Base-by-base conservation (phyloP, 2,329 filamentous ascomycete species). In the Arthrocladium fulminans region DNA sequence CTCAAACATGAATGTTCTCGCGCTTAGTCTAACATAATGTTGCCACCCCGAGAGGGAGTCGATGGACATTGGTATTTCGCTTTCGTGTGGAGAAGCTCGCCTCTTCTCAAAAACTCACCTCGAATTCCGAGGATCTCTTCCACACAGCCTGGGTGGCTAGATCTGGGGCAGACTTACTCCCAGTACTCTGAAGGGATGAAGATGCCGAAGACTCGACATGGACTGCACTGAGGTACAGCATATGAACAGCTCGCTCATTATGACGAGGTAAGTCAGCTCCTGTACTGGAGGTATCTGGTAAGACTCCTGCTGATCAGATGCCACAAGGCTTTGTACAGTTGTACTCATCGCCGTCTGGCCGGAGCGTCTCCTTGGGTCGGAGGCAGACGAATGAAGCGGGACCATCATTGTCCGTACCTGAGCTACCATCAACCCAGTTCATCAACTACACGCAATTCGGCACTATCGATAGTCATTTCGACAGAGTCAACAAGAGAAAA, bases 401-500 rank as follows among this genome's bases (percentile, higher is more conserved):
- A 6, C 10, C 13, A 19, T 24, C 39, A 41, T 38, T 9, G 15
- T 34, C 19, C n/a, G 34, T 20, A 39, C 35, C 19, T 32, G 47
- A 51, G 32, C 38, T 45, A 30, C 49, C 43, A 30, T 51, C 49
- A 12, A 44, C 35, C 15, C 25, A 50, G 13, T 54, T 44, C 29
- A 54, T 52, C 47, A 50, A 52, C 23, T 41, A 34, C 15, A 52
- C 47, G 9, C 40, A 45, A 20, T 47, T 45, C 20, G 41, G 45
- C n/a, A 43, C 32, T 20, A 42, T 34, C 13, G 27, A 43, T 15
- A 35, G 17, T 7, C 27, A 29, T 7, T 7, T 29, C 17, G 32
- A 35, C n/a, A 35, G n/a, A 35, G 32, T 15, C 17, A 5, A 35
- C 13, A 7, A 5, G n/a, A 35, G 6, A 15, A 35, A 9, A 35